Base-by-base conservation (phyloP, 139 green algal genomes). In the Closterium sp. region DNA sequence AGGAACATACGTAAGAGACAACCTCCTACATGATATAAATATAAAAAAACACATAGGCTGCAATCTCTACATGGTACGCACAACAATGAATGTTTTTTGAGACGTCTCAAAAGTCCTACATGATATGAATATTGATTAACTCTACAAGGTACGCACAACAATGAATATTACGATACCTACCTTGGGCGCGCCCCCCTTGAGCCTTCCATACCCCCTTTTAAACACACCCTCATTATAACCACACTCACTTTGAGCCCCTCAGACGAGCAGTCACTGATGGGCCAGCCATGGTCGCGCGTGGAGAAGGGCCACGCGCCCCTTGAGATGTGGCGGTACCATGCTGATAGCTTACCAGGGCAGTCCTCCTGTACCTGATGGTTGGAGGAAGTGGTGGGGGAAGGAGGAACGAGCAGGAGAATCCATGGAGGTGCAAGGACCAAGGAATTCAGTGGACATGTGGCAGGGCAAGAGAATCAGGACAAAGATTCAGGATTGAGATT, bases 241-340 rank as follows among this genome's bases (percentile, higher is more conserved):
- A 50, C 19, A 79, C 62, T 79, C 62, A 95, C 96, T 92, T 97
- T 97, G 62, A 97, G 94, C 30, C 97, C 97, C 92, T 99, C 98
- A 0, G 95, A 96, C 31, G 95, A 97, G 96, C 98, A 99, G 95
- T 99, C 98, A 17, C 95, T 96, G 95, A 99, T 99, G 86, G 98
- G 98, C 98, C 98, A 99, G 91, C 98, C 98, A 95, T 99, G 98
- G 93, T 99, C 98, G 0, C 96, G 90, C 0, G 95, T 99, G 85
- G 94, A 97, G 95, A 99, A 99, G 24, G 98, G 98, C 98, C 98
- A 99, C 0, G 98, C 98, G 70, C 98, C 98, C 94, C 98, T 98
- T 94, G 94, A 97, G 94, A 98, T 98, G 96, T 99, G 98, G 90
- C 98, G 96, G 96, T 99, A 99, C 89, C 95, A 98, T 84, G 95